These are phyloP conservation scores for Phalaenopsis hybrid DNA, from an alignment of 116 monocot species.

Conservation along the genomic window DNA sequence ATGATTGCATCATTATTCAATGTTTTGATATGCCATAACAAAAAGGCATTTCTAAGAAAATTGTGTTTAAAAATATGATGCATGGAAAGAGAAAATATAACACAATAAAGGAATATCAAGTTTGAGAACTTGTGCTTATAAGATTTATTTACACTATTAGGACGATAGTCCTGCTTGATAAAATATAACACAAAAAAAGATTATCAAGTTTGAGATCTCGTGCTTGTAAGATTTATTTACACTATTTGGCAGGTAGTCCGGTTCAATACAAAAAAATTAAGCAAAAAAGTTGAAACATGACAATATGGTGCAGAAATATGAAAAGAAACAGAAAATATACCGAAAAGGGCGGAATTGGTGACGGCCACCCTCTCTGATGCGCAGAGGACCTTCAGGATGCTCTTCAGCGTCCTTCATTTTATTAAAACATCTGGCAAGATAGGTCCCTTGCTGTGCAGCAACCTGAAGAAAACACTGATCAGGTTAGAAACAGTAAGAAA, in stretches of 20 bases:
- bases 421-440: constrained; percentile 91
- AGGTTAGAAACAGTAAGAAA: constrained; percentile 1
- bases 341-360: constrained; percentile 84
- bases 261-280: background rate
- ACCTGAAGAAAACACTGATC: constrained; percentile 35
- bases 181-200: background rate
- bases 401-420: constrained; percentile 58
- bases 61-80: too few relatives aligned
- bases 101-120: too few relatives aligned
- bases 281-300: background rate
- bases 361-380: constrained; percentile 63
- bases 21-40: too few relatives aligned
- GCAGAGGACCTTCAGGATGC: constrained; percentile 81
- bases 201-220: too few relatives aligned
- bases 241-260: too few relatives aligned
- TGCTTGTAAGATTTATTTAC: too few relatives aligned
- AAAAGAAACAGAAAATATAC: constrained; percentile 24
- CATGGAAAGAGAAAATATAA: too few relatives aligned
- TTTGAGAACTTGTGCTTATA: too few relatives aligned
- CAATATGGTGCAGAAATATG: background rate
- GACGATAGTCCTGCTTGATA: background rate
- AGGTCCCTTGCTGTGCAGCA: constrained; percentile 92
- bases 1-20: too few relatives aligned
- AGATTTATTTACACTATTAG: too few relatives aligned
- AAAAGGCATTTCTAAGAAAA: too few relatives aligned